These are phyloP conservation scores for Leishmania gerbilli DNA, from an alignment of 208 protist species.

Conservation along the genomic window DNA sequence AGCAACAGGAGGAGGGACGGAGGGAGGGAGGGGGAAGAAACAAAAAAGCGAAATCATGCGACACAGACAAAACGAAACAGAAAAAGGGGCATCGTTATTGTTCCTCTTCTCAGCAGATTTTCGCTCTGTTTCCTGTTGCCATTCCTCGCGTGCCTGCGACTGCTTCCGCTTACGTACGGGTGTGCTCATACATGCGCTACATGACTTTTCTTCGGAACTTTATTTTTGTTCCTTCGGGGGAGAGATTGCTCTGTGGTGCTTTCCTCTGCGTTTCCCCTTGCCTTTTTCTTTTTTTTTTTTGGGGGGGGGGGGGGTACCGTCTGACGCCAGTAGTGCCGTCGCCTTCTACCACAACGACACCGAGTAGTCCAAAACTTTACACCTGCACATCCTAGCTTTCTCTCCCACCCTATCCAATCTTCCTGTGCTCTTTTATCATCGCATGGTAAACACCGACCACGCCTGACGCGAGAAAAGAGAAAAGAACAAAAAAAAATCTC, in stretches of 20 bases:
- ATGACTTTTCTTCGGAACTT: background rate
- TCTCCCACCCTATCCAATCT: background rate
- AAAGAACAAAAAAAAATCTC: conserved; percentile 5
- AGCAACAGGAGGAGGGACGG: background rate
- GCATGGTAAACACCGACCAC: background rate
- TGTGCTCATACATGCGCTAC: background rate
- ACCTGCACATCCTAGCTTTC: background rate
- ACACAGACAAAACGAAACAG: no score
- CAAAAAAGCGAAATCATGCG: background rate
- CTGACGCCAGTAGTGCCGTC: background rate
- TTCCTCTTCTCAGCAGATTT: background rate
- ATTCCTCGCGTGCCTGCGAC: background rate
- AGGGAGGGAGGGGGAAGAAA: background rate
- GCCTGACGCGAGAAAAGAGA: background rate
- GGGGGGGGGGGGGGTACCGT: no score
- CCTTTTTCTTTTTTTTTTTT: no score
- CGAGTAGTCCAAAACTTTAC: background rate
- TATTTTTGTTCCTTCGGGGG: no score
- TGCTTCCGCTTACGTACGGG: background rate
- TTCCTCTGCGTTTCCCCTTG: background rate
- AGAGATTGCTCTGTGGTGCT: background rate
- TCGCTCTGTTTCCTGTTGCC: background rate
- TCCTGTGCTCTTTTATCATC: background rate
- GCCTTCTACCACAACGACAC: background rate
- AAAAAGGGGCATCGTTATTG: background rate